Base-by-base conservation (phyloP, 257 asterid species). In the Nicotiana noctiflora region DNA sequence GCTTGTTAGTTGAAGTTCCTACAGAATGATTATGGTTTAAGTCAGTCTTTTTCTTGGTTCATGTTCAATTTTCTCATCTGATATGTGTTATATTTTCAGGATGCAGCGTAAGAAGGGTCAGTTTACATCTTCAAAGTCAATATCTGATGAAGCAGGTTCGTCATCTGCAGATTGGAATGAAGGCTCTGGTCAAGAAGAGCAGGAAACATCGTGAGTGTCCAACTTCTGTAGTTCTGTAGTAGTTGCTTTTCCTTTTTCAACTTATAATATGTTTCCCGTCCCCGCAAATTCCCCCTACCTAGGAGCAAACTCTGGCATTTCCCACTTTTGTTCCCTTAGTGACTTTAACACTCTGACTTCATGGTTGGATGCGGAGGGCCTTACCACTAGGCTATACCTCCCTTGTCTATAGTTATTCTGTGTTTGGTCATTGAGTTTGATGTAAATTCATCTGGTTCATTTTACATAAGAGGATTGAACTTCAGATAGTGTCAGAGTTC, bases 41-140 rank as follows among this genome's bases (percentile, higher is more conserved):
- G 9, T 13, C 51, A 10, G 60, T 46, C 61, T 1, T 49, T 72
- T 25, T 49, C 40, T 21, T 74, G 10, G 61, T 23, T 74, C 78
- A 56, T 14, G 44, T 14, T 74, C 44, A 13, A 27, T 8, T 74
- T 19, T 46, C 78, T 44, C 14, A 23, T 25, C 61, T 74, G 78
- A 49, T 72, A 56, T 49, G 5, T 74, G 44, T 23, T 74, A 74
- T 74, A 15, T 49, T 49, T 74, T 23, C 94, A 96, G 99, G 89
- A 96, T 96, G 99, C 99, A 96, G 89, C 97, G 99, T 21, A 94
- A 96, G 89, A 96, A 93, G 85, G 99, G 99, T 70, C 99, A 94
- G 83, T 96, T 96, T 87, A 92, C 98, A 74, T 96, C 99, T 65
- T 84, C 97, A 55, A 93, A 94, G 85, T 77, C 97, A 68, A 84